These are phyloP conservation scores for Calocybe gangraenosa DNA, from an alignment of 768 basidiomycete species.

Conservation along the genomic window DNA sequence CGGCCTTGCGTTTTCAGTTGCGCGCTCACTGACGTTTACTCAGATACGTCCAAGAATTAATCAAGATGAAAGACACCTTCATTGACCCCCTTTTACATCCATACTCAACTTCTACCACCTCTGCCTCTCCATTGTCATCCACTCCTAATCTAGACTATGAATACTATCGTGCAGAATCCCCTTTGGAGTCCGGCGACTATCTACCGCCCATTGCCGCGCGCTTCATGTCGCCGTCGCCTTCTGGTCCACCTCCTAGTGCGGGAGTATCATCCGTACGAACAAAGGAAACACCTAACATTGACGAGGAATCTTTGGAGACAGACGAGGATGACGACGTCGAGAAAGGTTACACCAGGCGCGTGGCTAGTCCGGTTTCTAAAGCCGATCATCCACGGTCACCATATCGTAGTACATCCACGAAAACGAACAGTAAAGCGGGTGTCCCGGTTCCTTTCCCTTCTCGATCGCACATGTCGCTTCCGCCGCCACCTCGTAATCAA, in stretches of 20 bases:
- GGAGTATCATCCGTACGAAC: conserved; percentile 36
- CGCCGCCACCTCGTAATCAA: conserved; percentile 55
- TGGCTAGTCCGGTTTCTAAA: conserved; percentile 33
- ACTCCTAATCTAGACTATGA: conserved; percentile 65
- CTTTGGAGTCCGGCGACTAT: conserved; percentile 66
- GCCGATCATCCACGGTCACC: conserved; percentile 75
- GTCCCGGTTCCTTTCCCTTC: conserved; percentile 72
- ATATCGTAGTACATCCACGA: conserved; percentile 50
- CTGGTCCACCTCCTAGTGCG: conserved; percentile 24
- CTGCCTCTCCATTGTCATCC: conserved; percentile 48
- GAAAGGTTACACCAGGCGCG: conserved; percentile 30
- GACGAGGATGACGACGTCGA: conserved; percentile 68
- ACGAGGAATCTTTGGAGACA: conserved; percentile 64
- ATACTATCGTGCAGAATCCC: conserved; percentile 67
- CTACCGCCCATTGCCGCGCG: conserved; percentile 87
- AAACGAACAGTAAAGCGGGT: conserved; percentile 33
- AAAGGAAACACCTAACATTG: conserved; percentile 62
- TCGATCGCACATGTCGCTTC: conserved; percentile 75
- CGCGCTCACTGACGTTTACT: conserved; percentile 9
- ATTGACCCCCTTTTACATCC: conserved; percentile 89
- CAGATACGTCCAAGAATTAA: conserved; percentile 89
- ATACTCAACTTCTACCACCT: conserved; percentile 47
- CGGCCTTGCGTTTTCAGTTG: neutral
- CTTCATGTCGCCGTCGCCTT: conserved; percentile 77
- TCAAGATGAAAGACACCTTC: conserved; percentile 92